Conservation (phyloP, 2,329 filamentous ascomycete genomes). For the Verticillium dahliae region DNA sequence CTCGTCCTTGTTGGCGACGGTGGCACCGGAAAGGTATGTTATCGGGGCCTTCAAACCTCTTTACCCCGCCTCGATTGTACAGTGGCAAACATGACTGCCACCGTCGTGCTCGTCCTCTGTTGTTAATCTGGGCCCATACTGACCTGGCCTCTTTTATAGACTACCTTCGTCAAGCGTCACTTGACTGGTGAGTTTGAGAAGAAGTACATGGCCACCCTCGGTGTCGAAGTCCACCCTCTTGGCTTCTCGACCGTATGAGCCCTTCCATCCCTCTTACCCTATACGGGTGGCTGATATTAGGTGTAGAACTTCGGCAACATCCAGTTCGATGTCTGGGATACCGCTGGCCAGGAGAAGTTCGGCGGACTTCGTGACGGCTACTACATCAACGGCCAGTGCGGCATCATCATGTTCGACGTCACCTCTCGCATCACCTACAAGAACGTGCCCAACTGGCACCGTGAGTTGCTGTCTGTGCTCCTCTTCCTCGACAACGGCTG, state of each 20-base stretch:
- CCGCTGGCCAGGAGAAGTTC: constrained; percentile 98
- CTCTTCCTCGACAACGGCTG: neutral
- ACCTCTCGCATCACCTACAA: constrained; percentile 99
- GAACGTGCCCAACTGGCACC: constrained; percentile 99
- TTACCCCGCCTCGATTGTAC: neutral
- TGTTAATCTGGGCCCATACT: constrained; percentile 8
- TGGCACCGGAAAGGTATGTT: constrained; percentile 89
- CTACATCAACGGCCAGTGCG: constrained; percentile 99
- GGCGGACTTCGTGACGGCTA: constrained; percentile 98
- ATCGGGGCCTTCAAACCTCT: neutral
- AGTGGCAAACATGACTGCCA: neutral
- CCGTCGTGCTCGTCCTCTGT: neutral
- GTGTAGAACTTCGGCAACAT: constrained; percentile 92
- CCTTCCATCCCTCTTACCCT: constrained; percentile 10
- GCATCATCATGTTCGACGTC: constrained; percentile 99
- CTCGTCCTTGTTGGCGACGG: constrained; percentile 98
- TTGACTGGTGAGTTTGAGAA: constrained; percentile 99
- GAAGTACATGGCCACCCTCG: constrained; percentile 99
- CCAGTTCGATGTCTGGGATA: constrained; percentile 99
- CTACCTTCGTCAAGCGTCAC: constrained; percentile 99
- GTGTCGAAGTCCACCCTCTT: constrained; percentile 98
- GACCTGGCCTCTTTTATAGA: constrained; percentile 47
- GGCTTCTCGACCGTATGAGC: constrained; percentile 89
- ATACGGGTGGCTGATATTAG: constrained; percentile 9
- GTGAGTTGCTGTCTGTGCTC: constrained; percentile 49